phyloP scores from a whole-genome alignment of 1,139 yeast species.

The Blastobotrys elegans region DNA sequence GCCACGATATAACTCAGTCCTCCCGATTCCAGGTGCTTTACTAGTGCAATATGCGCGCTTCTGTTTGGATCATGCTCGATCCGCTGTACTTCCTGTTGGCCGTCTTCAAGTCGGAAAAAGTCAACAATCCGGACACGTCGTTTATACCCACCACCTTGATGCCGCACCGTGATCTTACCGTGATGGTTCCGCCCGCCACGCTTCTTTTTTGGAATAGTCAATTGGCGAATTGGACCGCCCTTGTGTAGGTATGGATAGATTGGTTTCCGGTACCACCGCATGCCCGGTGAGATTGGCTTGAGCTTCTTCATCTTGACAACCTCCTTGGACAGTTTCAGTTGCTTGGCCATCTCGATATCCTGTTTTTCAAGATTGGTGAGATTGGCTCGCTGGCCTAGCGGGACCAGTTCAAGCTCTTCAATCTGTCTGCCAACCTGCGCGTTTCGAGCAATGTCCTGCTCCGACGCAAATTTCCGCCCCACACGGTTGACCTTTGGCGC shows the following conservation, averaged over 20 bases:
- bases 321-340: slow-evolving; percentile 66
- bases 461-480: slow-evolving; percentile 10
- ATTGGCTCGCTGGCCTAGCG: slow-evolving; percentile 28
- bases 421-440: slow-evolving; percentile 6
- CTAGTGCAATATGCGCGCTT: slow-evolving; percentile 86
- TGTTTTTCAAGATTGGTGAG: slow-evolving; percentile 71
- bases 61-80: slow-evolving; percentile 97
- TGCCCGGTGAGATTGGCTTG: slow-evolving; percentile 81
- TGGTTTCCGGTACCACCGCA: slow-evolving; percentile 86
- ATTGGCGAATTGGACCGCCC: slow-evolving; percentile 72
- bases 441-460: slow-evolving; percentile 9
- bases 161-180: slow-evolving; percentile 87
- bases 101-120: slow-evolving; percentile 59
- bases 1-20: slow-evolving; percentile 78
- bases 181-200: slow-evolving; percentile 87
- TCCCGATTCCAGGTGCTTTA: slow-evolving; percentile 60
- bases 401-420: slow-evolving; percentile 23
- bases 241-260: slow-evolving; percentile 81
- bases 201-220: slow-evolving; percentile 69
- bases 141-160: slow-evolving; percentile 96
- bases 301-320: slow-evolving; percentile 66
- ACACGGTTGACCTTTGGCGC: slow-evolving; percentile 11
- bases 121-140: slow-evolving; percentile 82
- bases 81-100: slow-evolving; percentile 75
- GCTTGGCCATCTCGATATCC: slow-evolving; percentile 66